phyloP scores from a whole-genome alignment of 1,284 basidiomycete genomes.

The Naganishia liquefaciens region DNA sequence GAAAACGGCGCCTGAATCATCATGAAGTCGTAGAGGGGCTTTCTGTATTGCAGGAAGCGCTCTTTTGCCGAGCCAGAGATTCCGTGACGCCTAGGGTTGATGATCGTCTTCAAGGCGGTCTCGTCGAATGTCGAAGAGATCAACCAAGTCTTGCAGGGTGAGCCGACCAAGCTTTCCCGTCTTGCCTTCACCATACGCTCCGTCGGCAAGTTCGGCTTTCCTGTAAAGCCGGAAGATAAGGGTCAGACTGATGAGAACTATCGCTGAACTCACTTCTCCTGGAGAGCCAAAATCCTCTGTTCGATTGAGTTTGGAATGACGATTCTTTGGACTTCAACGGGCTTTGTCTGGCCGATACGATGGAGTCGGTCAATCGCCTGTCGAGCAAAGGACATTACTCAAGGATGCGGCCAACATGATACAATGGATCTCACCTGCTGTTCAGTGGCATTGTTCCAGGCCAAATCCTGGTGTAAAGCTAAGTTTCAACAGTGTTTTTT shows the following conservation, averaged over 20 bases:
- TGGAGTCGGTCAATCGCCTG: slow-evolving; percentile 60
- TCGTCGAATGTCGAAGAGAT: slow-evolving; percentile 26
- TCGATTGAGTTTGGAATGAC: slow-evolving; percentile 57
- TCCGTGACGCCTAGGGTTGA: neutral
- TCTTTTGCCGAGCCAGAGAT: too few species aligned
- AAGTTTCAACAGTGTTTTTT: slow-evolving; percentile 30
- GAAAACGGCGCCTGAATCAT: neutral
- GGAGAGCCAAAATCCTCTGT: slow-evolving; percentile 47
- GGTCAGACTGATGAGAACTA: slow-evolving; percentile 23
- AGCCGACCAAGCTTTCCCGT: slow-evolving; percentile 39
- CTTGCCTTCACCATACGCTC: slow-evolving; percentile 53
- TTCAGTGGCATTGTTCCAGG: slow-evolving; percentile 52
- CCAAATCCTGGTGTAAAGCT: slow-evolving; percentile 39
- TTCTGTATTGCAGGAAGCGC: neutral
- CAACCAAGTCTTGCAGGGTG: slow-evolving; percentile 21
- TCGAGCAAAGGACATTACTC: neutral
- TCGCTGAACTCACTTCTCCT: slow-evolving; percentile 33
- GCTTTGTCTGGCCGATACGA: slow-evolving; percentile 85
- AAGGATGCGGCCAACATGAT: neutral
- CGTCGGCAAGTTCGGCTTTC: slow-evolving; percentile 52
- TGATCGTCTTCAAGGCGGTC: neutral
- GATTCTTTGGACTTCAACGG: slow-evolving; percentile 79
- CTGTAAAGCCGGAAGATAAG: slow-evolving; percentile 25
- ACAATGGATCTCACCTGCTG: slow-evolving; percentile 28
- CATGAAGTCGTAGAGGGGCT: neutral